Evolutionary conservation across 805 yeast genomes (phyloP).

Genomic region (Debaryomyces prosopidis): DNA sequence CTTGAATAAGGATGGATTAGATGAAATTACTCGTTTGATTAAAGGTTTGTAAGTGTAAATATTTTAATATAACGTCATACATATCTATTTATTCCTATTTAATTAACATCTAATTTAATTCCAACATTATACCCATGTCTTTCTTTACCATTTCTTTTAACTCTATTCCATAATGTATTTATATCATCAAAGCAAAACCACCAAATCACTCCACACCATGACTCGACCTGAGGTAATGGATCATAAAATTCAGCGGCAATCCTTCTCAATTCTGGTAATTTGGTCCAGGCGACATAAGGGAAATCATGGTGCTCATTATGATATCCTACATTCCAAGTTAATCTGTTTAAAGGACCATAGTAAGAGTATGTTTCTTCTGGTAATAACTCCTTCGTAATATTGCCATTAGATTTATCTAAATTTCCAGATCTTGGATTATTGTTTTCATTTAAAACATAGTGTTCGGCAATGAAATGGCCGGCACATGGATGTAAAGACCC

Average conservation of each 20-base stretch:
- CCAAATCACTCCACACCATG: slow-evolving; percentile 77
- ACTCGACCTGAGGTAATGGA: slow-evolving; percentile 71
- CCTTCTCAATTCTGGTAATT: slow-evolving; percentile 59
- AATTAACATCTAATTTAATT: slow-evolving; percentile 2
- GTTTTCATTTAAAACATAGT: slow-evolving; percentile 64
- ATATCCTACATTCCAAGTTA: slow-evolving; percentile 92
- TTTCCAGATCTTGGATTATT: slow-evolving; percentile 44
- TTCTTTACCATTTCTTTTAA: slow-evolving; percentile 56
- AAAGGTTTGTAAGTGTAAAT: slow-evolving; percentile 44
- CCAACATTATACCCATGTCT: slow-evolving; percentile 30
- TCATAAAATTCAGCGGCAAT: slow-evolving; percentile 82
- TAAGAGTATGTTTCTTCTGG: slow-evolving; percentile 87
- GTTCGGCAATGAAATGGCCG: slow-evolving; percentile 96
- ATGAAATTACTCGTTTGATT: slow-evolving; percentile 63
- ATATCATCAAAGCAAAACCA: slow-evolving; percentile 69
- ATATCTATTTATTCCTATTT: slow-evolving; percentile 1
- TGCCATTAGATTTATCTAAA: slow-evolving; percentile 31
- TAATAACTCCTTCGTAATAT: slow-evolving; percentile 28
- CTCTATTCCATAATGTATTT: slow-evolving; percentile 78
- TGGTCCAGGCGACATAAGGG: slow-evolving; percentile 91
- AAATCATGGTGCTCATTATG: slow-evolving; percentile 96
- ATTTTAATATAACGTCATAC: slow-evolving; percentile 1
- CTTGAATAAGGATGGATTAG: slow-evolving; percentile 53
- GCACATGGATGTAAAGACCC: slow-evolving; percentile 94
- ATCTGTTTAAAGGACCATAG: slow-evolving; percentile 73